These are phyloP conservation scores for Zoysia japonica DNA, from an alignment of 176 grass and related monocot species.

Conservation along the genomic window DNA sequence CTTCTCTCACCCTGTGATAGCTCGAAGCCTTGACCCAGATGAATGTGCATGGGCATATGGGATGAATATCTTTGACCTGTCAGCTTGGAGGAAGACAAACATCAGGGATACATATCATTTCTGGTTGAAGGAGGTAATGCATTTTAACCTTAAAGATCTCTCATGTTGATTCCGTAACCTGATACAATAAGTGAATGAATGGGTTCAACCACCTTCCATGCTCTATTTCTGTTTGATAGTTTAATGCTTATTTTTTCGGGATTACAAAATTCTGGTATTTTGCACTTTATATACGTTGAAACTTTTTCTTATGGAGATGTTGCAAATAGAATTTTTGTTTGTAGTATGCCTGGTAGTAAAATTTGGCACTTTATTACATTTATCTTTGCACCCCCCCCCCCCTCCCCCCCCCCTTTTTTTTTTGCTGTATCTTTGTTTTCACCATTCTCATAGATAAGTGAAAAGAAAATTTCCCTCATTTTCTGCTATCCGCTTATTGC, in stretches of 20 bases:
- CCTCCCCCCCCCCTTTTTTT: too few relatives aligned
- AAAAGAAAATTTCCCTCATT: neutral
- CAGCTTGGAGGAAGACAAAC: slow-evolving; percentile 81
- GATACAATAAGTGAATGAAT: too few relatives aligned
- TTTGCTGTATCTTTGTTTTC: neutral
- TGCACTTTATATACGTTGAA: too few relatives aligned
- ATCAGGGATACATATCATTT: slow-evolving; percentile 90
- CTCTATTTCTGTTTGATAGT: too few relatives aligned
- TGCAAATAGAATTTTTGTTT: too few relatives aligned
- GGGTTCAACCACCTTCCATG: too few relatives aligned
- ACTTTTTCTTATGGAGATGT: too few relatives aligned
- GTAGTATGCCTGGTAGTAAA: too few relatives aligned
- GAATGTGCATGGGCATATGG: slow-evolving; percentile 95
- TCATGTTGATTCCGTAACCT: neutral
- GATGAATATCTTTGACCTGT: slow-evolving; percentile 91
- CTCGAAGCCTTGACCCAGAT: slow-evolving; percentile 72
- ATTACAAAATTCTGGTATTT: too few relatives aligned
- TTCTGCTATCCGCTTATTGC: neutral
- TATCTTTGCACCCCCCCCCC: too few relatives aligned
- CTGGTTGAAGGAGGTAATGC: slow-evolving; percentile 86
- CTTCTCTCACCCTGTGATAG: slow-evolving; percentile 82
- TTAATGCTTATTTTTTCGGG: too few relatives aligned
- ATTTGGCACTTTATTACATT: too few relatives aligned
- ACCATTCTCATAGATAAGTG: slow-evolving; percentile 12
- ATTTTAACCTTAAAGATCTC: slow-evolving; percentile 8